phyloP scores from a whole-genome alignment of 441 rosid species.

The Corymbia citriodora region DNA sequence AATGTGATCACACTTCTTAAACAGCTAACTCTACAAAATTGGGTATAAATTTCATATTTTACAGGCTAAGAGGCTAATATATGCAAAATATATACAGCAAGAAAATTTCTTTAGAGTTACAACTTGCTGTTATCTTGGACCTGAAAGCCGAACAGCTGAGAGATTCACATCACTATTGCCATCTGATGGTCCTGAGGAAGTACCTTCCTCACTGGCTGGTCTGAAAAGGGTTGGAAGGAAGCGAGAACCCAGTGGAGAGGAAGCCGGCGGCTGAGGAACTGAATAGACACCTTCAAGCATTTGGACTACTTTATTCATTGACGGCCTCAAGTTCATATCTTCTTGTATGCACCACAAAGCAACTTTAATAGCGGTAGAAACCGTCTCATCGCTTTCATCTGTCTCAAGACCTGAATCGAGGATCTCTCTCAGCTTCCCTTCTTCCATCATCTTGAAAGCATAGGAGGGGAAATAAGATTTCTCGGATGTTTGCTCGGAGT shows the following conservation, averaged over 20 bases:
- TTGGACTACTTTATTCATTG: conserved; percentile 84
- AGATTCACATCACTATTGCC: conserved; percentile 57
- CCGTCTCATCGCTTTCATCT: conserved; percentile 39
- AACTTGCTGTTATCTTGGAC: conserved; percentile 62
- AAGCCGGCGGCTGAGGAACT: conserved; percentile 58
- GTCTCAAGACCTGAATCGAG: conserved; percentile 52
- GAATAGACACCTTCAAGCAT: conserved; percentile 91
- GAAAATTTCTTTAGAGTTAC: neutral
- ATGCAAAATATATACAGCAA: neutral
- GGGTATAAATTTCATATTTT: neutral
- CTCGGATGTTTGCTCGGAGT: conserved; percentile 52
- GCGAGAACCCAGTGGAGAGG: conserved; percentile 61
- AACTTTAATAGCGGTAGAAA: conserved; percentile 52
- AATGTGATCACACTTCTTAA: neutral
- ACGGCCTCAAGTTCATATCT: conserved; percentile 73
- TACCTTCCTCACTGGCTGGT: conserved; percentile 56
- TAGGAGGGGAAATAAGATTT: conserved; percentile 83
- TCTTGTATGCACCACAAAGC: conserved; percentile 98
- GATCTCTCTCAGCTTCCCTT: conserved; percentile 62
- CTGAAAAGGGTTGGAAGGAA: conserved; percentile 42
- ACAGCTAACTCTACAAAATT: neutral
- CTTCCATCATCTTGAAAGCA: conserved; percentile 91
- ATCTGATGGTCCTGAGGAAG: conserved; percentile 77
- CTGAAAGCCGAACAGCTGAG: conserved; percentile 83
- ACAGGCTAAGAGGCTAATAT: neutral